Percentiles rank a stretch among this genome's conserved stretches.
Conservation (phyloP, 305 asterid genomes). For the Fraxinus sp. region DNA sequence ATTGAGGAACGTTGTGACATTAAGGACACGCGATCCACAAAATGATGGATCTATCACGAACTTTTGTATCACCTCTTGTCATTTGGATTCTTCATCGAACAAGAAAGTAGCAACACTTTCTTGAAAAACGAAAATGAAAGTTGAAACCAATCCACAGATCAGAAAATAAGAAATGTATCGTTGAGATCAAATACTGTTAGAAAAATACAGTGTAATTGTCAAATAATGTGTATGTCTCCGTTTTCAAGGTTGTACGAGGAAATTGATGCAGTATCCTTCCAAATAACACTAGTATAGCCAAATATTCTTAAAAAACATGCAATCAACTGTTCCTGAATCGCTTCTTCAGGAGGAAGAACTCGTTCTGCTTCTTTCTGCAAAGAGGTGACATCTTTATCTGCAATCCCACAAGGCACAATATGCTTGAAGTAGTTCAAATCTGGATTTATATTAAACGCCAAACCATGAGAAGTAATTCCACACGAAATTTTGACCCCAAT, state of each 20-base stretch:
- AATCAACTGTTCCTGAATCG: conserved; percentile 55
- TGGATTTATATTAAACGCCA: conserved; percentile 74
- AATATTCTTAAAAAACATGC: conserved; percentile 54
- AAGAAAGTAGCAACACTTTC: not conserved
- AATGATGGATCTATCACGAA: not conserved
- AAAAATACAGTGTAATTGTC: not conserved
- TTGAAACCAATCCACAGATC: not conserved
- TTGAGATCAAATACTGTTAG: not conserved
- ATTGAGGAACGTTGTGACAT: not conserved
- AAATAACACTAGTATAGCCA: conserved; percentile 46
- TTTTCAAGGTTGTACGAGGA: not conserved
- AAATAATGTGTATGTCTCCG: not conserved
- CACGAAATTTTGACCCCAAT: conserved; percentile 75
- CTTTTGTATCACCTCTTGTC: not conserved
- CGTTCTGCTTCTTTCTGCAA: conserved; percentile 54
- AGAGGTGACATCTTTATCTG: conserved; percentile 75
- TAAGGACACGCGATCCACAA: not conserved
- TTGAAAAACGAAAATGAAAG: not conserved
- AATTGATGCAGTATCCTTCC: conserved; percentile 33
- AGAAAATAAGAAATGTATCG: not conserved
- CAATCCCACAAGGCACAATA: conserved; percentile 86
- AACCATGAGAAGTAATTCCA: conserved; percentile 76
- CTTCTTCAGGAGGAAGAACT: conserved; percentile 59
- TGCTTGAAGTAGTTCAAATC: conserved; percentile 72
- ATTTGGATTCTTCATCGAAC: not conserved